Conservation (phyloP, 768 basidiomycete genomes). For the Russula olivacea region DNA sequence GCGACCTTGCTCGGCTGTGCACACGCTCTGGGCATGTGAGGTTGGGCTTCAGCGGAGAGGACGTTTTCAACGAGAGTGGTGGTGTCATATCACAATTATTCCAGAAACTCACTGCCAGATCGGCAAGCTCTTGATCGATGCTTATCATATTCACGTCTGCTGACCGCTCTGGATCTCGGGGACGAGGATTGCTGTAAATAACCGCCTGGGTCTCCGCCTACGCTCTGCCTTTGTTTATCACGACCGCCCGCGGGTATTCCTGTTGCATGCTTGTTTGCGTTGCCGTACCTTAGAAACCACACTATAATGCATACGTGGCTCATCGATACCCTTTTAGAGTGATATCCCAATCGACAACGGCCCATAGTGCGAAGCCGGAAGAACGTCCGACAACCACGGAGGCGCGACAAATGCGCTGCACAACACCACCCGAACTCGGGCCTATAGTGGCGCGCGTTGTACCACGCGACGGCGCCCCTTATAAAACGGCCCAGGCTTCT, state of each 20-base stretch:
- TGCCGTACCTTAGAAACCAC: slow-evolving; percentile 13
- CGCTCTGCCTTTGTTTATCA: neutral
- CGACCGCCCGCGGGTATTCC: slow-evolving; percentile 3
- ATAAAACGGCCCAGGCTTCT: slow-evolving; percentile 10
- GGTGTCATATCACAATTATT: slow-evolving; percentile 1
- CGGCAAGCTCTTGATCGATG: slow-evolving; percentile 4
- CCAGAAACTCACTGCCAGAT: slow-evolving; percentile 8
- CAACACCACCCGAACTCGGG: slow-evolving; percentile 5
- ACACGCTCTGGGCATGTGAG: slow-evolving; percentile 10
- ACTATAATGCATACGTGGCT: slow-evolving; percentile 6
- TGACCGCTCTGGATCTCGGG: slow-evolving; percentile 7
- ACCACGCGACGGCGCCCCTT: slow-evolving; percentile 14
- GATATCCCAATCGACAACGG: slow-evolving; percentile 10
- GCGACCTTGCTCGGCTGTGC: slow-evolving; percentile 16
- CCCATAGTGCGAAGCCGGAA: slow-evolving; percentile 12
- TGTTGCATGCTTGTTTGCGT: slow-evolving; percentile 1
- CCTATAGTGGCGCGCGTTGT: slow-evolving; percentile 6
- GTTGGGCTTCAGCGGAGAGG: slow-evolving; percentile 23
- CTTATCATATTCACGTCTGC: slow-evolving; percentile 3
- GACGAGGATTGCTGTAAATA: slow-evolving; percentile 7
- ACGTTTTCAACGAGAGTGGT: slow-evolving; percentile 13
- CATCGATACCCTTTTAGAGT: slow-evolving; percentile 11
- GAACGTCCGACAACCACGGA: slow-evolving; percentile 25
- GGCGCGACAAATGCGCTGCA: slow-evolving; percentile 18
- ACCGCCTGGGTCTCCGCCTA: neutral